Conservation (phyloP, 73 alveolate species). For the Paramecium sexaurelia region DNA sequence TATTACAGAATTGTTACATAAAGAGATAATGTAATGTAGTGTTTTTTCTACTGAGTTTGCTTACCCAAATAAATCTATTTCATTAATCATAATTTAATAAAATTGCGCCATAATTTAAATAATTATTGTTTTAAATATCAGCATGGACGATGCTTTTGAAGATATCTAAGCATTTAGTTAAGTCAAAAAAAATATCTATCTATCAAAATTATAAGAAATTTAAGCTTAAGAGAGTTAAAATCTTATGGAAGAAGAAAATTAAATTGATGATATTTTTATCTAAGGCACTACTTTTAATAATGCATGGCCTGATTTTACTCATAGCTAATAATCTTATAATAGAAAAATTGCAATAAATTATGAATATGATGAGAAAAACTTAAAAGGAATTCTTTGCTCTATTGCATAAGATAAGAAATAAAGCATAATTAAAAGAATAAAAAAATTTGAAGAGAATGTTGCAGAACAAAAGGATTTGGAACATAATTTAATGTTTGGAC, state of each 20-base stretch:
- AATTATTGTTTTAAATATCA: neutral
- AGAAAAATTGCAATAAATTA: neutral
- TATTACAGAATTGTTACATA: neutral
- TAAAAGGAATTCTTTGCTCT: neutral
- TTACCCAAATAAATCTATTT: neutral
- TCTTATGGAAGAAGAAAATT: neutral
- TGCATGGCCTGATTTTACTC: neutral
- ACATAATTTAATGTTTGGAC: neutral
- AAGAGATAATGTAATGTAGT: neutral
- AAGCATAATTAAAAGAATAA: neutral
- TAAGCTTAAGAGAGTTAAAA: neutral
- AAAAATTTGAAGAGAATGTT: neutral
- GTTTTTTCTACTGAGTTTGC: neutral
- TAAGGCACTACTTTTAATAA: neutral
- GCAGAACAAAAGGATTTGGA: neutral
- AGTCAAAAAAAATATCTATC: neutral
- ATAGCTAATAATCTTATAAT: neutral
- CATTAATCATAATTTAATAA: neutral
- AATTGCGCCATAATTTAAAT: constrained; percentile 26
- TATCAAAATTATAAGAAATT: neutral
- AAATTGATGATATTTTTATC: neutral
- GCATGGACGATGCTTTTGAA: neutral
- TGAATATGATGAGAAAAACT: neutral
- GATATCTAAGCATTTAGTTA: neutral
- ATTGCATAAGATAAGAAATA: neutral